These are phyloP conservation scores for Gynandropsis gynandra DNA, from an alignment of 345 rosid genomes.

Conservation along the genomic window DNA sequence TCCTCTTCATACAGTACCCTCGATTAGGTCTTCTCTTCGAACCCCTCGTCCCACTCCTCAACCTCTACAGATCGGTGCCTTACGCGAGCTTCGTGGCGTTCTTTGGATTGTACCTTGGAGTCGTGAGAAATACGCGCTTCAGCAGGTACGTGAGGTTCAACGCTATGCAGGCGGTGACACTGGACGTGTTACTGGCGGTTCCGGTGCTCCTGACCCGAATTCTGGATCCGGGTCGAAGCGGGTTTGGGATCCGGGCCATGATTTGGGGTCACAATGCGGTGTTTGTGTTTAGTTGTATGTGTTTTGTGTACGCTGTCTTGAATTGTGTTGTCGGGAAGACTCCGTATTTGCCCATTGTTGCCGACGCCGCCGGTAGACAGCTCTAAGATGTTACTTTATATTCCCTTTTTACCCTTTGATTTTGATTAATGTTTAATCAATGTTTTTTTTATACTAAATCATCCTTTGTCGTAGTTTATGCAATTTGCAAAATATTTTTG, in stretches of 20 bases:
- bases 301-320: constrained; percentile 55
- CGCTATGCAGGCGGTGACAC: constrained; percentile 85
- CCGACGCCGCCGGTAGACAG: constrained; percentile 80
- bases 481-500: no score
- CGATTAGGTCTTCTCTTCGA: constrained; percentile 43
- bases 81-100: constrained; percentile 84
- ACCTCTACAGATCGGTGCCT: constrained; percentile 70
- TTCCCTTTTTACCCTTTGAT: neutral
- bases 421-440: no score
- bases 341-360: constrained; percentile 76
- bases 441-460: no score
- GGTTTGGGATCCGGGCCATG: constrained; percentile 49
- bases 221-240: constrained; percentile 58
- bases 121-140: constrained; percentile 70
- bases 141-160: constrained; percentile 68
- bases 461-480: no score
- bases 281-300: constrained; percentile 61
- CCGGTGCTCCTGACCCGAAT: constrained; percentile 58
- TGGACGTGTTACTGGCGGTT: constrained; percentile 76
- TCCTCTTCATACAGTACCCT: constrained; percentile 65
- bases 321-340: constrained; percentile 61
- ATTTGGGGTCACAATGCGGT: constrained; percentile 68
- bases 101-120: constrained; percentile 74
- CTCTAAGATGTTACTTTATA: constrained; percentile 15
- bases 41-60: constrained; percentile 62